These are phyloP conservation scores for Diaporthe velutina DNA, from an alignment of 2,329 filamentous ascomycete species.

Conservation along the genomic window DNA sequence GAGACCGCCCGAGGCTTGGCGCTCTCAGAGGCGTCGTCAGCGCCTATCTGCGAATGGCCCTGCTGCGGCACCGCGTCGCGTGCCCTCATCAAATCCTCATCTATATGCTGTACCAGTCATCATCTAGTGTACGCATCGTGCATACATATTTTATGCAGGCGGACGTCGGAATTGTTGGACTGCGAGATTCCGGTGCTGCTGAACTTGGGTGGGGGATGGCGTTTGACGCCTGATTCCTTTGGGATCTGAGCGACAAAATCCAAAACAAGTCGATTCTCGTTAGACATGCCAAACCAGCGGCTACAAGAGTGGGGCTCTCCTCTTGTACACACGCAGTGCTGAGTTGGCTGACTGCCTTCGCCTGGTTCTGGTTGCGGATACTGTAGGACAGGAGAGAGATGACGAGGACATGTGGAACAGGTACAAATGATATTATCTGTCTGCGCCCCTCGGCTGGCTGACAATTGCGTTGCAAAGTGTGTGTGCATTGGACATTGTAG, in stretches of 20 bases:
- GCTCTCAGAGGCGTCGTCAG: slow-evolving; percentile 7
- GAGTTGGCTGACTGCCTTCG: neutral
- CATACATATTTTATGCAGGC: neutral
- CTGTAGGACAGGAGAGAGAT: neutral
- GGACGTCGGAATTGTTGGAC: neutral
- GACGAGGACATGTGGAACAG: slow-evolving; percentile 1
- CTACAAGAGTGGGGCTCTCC: slow-evolving; percentile 3
- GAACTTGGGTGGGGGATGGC: neutral
- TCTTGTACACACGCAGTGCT: neutral
- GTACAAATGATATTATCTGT: neutral
- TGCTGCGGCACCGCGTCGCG: neutral
- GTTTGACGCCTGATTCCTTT: slow-evolving; percentile 27
- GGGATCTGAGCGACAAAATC: slow-evolving; percentile 26
- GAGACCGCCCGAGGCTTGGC: slow-evolving; percentile 18
- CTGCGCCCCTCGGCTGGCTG: neutral
- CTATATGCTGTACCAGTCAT: neutral
- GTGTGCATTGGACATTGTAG: too few species aligned
- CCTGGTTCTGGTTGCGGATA: neutral
- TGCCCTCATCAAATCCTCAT: neutral
- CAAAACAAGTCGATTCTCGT: slow-evolving; percentile 28
- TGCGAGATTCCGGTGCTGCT: neutral
- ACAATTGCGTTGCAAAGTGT: neutral
- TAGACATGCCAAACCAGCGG: slow-evolving; percentile 14
- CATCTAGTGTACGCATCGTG: neutral
- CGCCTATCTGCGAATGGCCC: neutral